A percentile compares a stretch with the other conserved stretches of the same genome.
These are phyloP conservation scores for Ramaria sp. DNA, from an alignment of 768 basidiomycete genomes.

Conservation along the genomic window DNA sequence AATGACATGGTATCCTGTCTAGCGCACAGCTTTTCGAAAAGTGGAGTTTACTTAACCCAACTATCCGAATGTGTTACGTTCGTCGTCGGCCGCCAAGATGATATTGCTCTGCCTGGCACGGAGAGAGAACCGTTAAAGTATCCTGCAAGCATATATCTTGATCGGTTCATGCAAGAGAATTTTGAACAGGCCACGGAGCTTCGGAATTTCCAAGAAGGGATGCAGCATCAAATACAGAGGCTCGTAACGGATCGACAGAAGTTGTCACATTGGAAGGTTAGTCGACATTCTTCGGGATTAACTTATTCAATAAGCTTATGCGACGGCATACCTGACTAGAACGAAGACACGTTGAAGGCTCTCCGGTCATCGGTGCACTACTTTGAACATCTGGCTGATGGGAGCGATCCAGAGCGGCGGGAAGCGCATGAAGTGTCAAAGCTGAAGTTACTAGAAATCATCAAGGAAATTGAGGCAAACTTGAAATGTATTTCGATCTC, in stretches of 20 bases:
- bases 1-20: constrained; percentile 7
- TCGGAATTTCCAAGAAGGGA: constrained; percentile 24
- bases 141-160: constrained; percentile 58
- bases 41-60: not conserved
- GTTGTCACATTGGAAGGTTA: constrained; percentile 46
- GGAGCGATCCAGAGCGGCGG: constrained; percentile 36
- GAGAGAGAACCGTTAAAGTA: constrained; percentile 37
- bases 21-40: constrained; percentile 1
- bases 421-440: constrained; percentile 31
- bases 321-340: constrained; percentile 24
- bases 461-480: constrained; percentile 41
- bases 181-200: constrained; percentile 30
- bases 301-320: not conserved
- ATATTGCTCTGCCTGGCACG: not conserved
- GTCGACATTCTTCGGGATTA: constrained; percentile 15
- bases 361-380: constrained; percentile 55
- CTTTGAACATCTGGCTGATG: constrained; percentile 53
- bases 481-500: constrained; percentile 35
- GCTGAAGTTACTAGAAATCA: constrained; percentile 38
- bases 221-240: constrained; percentile 36
- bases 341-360: constrained; percentile 50
- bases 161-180: constrained; percentile 58
- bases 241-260: constrained; percentile 33
- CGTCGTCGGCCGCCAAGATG: constrained; percentile 2
- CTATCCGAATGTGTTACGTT: constrained; percentile 6